A percentile compares a stretch with the other conserved stretches of the same genome.
Conservation (phyloP, 805 yeast species). For the Starmerella potacharoeniae region DNA sequence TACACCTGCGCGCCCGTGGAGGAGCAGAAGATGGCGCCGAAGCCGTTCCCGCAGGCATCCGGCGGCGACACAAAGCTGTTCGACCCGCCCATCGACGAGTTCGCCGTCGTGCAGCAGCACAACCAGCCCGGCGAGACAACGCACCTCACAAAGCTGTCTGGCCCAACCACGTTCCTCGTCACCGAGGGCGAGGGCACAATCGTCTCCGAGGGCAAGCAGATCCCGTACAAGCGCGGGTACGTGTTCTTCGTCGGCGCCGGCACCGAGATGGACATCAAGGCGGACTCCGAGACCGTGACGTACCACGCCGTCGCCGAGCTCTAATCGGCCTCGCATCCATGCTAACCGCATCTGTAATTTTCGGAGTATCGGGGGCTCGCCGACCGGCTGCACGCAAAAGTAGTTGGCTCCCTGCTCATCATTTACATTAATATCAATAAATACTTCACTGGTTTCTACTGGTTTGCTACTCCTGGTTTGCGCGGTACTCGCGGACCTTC, state of each 20-base stretch:
- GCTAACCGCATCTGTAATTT: no score
- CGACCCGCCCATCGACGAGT: slow-evolving; percentile 96
- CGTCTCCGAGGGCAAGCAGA: slow-evolving; percentile 32
- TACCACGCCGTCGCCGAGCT: slow-evolving; percentile 89
- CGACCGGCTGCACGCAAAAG: no score
- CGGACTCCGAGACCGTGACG: slow-evolving; percentile 44
- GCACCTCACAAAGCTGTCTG: slow-evolving; percentile 50
- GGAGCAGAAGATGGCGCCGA: slow-evolving; percentile 79
- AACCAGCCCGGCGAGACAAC: slow-evolving; percentile 41
- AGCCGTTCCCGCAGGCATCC: slow-evolving; percentile 34
- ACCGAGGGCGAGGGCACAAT: slow-evolving; percentile 70
- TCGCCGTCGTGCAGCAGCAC: slow-evolving; percentile 77
- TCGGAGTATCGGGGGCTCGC: no score
- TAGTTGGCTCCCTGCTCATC: neutral
- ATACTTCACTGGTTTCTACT: neutral
- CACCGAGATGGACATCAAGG: slow-evolving; percentile 45
- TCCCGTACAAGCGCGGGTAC: slow-evolving; percentile 54
- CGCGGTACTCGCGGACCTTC: slow-evolving; percentile 45
- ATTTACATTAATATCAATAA: neutral
- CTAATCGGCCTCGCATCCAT: slow-evolving; percentile 14
- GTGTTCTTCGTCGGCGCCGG: slow-evolving; percentile 80
- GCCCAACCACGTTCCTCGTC: slow-evolving; percentile 79
- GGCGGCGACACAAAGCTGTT: slow-evolving; percentile 40
- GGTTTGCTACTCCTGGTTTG: neutral
- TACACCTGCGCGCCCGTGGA: slow-evolving; percentile 80